These are phyloP conservation scores for Metschnikowia cubensis DNA, from an alignment of 805 yeast genomes.

Conservation along the genomic window DNA sequence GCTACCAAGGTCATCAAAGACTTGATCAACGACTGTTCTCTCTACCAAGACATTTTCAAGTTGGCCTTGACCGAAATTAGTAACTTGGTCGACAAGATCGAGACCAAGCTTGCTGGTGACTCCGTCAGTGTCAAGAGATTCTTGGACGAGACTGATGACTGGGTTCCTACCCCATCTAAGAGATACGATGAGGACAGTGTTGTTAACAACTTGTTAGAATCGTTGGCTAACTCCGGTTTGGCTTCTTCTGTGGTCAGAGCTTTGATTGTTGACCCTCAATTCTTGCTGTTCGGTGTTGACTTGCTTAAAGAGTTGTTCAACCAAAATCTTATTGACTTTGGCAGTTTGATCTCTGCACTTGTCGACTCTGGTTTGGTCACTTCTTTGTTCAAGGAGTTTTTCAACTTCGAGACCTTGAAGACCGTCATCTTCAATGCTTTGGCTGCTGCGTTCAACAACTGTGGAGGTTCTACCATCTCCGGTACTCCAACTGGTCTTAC, in stretches of 20 bases:
- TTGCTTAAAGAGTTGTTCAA: constrained; percentile 30
- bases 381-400: constrained; percentile 35
- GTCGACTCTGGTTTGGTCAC: constrained; percentile 37
- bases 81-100: constrained; percentile 28
- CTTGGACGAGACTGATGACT: constrained; percentile 8
- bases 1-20: constrained; percentile 33
- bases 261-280: constrained; percentile 34
- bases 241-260: constrained; percentile 35
- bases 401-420: constrained; percentile 35
- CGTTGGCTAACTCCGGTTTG: constrained; percentile 41
- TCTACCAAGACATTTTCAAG: constrained; percentile 37
- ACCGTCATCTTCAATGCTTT: constrained; percentile 40
- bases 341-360: constrained; percentile 27
- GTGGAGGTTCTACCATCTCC: constrained; percentile 29
- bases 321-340: constrained; percentile 25
- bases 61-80: constrained; percentile 30
- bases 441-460: constrained; percentile 39
- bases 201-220: constrained; percentile 37
- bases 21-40: constrained; percentile 35
- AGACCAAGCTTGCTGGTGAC: constrained; percentile 21
- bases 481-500: constrained; percentile 19
- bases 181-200: constrained; percentile 18
- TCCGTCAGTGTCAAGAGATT: constrained; percentile 22
- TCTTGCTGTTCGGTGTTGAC: constrained; percentile 37
- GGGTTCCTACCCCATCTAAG: constrained; percentile 6